Conservation (phyloP, 345 rosid genomes). For the Gossypium stocksii region DNA sequence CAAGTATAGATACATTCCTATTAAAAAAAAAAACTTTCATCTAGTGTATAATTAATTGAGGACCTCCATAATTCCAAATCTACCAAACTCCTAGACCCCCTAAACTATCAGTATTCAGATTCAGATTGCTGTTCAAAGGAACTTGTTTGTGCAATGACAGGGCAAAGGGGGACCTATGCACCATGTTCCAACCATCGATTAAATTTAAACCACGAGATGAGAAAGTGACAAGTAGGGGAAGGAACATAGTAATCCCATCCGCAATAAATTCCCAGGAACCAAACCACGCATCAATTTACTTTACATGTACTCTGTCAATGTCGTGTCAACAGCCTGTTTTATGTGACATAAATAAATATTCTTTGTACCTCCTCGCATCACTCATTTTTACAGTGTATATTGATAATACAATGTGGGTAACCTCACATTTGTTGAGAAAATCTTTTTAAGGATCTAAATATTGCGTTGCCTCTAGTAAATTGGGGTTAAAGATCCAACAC, state of each 20-base stretch:
- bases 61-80: neutral
- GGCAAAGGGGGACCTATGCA: neutral
- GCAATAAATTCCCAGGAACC: neutral
- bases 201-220: neutral
- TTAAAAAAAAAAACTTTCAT: too few species aligned
- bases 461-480: too few species aligned
- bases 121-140: neutral
- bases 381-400: too few species aligned
- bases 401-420: too few species aligned
- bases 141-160: neutral
- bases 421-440: too few species aligned
- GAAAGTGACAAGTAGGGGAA: neutral
- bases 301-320: neutral
- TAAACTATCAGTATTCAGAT: neutral
- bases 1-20: too few species aligned
- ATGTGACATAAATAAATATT: too few species aligned
- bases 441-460: too few species aligned
- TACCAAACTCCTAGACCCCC: neutral
- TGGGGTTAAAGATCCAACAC: too few species aligned
- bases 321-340: neutral
- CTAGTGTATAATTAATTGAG: neutral
- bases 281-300: neutral
- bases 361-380: too few species aligned
- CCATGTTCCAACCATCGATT: neutral
- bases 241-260: slow-evolving; percentile 2